phyloP scores from a whole-genome alignment of 192 early-diverging fungal species.

The Entomortierella beljakovae region DNA sequence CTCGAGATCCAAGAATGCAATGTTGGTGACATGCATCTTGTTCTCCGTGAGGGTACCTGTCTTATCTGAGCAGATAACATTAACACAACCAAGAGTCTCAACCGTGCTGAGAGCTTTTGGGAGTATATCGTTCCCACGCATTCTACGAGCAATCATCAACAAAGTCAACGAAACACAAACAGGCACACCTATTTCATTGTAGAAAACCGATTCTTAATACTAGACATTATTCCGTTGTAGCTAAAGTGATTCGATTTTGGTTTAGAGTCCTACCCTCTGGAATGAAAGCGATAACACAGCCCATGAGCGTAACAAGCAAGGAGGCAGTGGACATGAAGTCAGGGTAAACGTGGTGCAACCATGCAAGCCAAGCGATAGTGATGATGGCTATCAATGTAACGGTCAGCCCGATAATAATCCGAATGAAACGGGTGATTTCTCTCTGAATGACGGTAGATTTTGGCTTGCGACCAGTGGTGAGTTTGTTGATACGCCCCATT shows the following conservation, averaged over 20 bases:
- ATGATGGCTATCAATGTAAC: slow-evolving; percentile 62
- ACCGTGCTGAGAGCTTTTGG: slow-evolving; percentile 85
- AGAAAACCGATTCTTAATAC: no score
- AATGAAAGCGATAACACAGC: slow-evolving; percentile 78
- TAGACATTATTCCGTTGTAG: no score
- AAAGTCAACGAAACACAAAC: slow-evolving; percentile 80
- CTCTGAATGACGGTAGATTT: slow-evolving; percentile 66
- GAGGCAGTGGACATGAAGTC: slow-evolving; percentile 62
- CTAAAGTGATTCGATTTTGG: not conserved
- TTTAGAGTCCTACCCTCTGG: slow-evolving; percentile 65
- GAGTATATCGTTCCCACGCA: slow-evolving; percentile 76
- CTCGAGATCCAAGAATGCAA: slow-evolving; percentile 54
- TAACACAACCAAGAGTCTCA: slow-evolving; percentile 87
- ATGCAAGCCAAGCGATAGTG: slow-evolving; percentile 64
- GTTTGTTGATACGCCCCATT: slow-evolving; percentile 76
- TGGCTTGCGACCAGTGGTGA: slow-evolving; percentile 56
- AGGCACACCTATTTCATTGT: slow-evolving; percentile 63
- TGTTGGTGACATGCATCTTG: slow-evolving; percentile 71
- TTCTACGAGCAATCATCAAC: slow-evolving; percentile 78
- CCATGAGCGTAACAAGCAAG: slow-evolving; percentile 63
- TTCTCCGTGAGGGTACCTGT: slow-evolving; percentile 89
- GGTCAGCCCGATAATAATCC: slow-evolving; percentile 70
- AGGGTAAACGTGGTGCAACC: slow-evolving; percentile 67
- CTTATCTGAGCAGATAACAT: slow-evolving; percentile 85
- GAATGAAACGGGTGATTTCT: slow-evolving; percentile 74